These are phyloP conservation scores for Trichoderma sp. DNA, from an alignment of 2,329 filamentous ascomycete species.

Conservation along the genomic window DNA sequence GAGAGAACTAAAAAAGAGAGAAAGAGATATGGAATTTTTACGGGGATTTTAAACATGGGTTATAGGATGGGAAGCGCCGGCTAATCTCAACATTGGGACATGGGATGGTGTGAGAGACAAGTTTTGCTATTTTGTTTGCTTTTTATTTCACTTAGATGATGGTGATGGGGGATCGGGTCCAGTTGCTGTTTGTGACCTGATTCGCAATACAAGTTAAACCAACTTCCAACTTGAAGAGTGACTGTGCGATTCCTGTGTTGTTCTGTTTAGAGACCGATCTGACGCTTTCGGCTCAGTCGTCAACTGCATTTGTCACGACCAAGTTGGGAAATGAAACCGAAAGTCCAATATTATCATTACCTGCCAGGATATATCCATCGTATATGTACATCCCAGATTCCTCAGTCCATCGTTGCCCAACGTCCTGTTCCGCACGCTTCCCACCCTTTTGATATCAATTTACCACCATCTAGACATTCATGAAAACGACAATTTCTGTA, in stretches of 20 bases:
- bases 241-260: too few relatives aligned
- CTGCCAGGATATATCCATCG: background rate
- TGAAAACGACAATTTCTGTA: too few relatives aligned
- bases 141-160: background rate
- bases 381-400: background rate
- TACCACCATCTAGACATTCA: background rate
- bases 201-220: too few relatives aligned
- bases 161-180: too few relatives aligned
- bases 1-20: background rate
- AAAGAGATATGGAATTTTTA: background rate
- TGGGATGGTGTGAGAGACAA: constrained; percentile 14
- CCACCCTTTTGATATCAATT: background rate
- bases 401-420: background rate
- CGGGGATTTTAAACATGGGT: constrained; percentile 1
- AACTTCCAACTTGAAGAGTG: too few relatives aligned
- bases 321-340: too few relatives aligned
- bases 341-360: background rate
- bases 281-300: too few relatives aligned
- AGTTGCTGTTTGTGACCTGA: too few relatives aligned
- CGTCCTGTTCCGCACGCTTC: background rate
- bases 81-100: constrained; percentile 34
- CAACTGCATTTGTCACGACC: too few relatives aligned
- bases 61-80: constrained; percentile 25
- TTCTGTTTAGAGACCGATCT: too few relatives aligned
- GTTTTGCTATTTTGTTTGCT: constrained; percentile 17